Evolutionary conservation across 345 rosid genomes (phyloP), one percentile per base, ranked within the genome.

Genomic region (Psidium friedrichsthalianum): DNA sequence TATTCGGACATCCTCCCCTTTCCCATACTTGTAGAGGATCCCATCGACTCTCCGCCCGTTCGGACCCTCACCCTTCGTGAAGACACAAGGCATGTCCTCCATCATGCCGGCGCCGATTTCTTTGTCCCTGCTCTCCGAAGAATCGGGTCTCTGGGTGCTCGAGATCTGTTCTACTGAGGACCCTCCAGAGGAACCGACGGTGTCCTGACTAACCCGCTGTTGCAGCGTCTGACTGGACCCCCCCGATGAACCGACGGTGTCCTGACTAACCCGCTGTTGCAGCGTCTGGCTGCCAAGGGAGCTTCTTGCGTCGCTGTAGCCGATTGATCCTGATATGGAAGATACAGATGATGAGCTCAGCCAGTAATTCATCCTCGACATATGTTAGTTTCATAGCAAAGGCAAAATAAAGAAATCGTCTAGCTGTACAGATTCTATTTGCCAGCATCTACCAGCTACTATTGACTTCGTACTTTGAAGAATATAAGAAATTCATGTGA

Each of bases 41-140:
- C 93, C 93, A 5, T 92, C 93, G 13, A 92, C 89, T 81, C 92
- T 87, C 83, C 89, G 90, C 84, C 93, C 92, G 1, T 89, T 85
- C 1, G 90, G 91, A 32, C 92, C 92, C 27, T 88, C 88, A 25
- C 93, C 93, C 86, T 88, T 88, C 1, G 93, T 88, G 86, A 90
- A 92, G 14, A 92, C 93, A 49, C 89, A 85, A 3, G 93, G 93
- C 93, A 92, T 90, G 3, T 92, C 91, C 85, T 90, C 93, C 86
- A 80, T 52, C 3, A 88, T 86, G 58, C 81, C 74, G 6, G 85
- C 82, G 32, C 85, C 85, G 5, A 85, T 84, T 83, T 86, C 88
- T 74, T 82, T 88, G 42, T 86, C 90, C 83, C 56, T 82, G 61
- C 44, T 32, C n/a, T 53, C 84, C 2, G 58, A 29, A 36, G 58